Evolutionary conservation across 2,329 filamentous ascomycete species (phyloP), one percentile per base, ranked within the genome.

Genomic region (Colletotrichum phormii): DNA sequence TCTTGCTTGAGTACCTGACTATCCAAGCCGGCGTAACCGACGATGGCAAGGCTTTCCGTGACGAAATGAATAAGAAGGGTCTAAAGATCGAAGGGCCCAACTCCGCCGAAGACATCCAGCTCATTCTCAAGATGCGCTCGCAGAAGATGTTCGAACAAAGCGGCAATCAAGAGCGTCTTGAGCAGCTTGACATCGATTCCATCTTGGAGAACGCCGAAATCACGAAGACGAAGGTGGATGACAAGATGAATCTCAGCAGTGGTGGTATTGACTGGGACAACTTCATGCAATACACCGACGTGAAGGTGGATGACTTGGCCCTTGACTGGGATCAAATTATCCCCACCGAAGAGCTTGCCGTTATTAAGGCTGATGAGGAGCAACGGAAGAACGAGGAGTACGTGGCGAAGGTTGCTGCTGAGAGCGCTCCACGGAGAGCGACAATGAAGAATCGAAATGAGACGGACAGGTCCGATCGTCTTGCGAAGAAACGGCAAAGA

Each of bases 141-240:
- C 97, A 98, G 80, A 98, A 97, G 83, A 97, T 99, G 93, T 99
- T 99, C 77, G 96, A 98, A 83, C 96, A 98, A 81, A 97, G 94
- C 12, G 94, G 95, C 72, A 99, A 99, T 80, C 97, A 99, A 82
- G 93, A 96, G 84, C 97, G 97, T 80, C 88, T 99, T 5, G 97
- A 99, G 83, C 95, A 98, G 82, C 91, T 99, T 29, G 97, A 99
- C 81, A 98, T 99, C 77, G 97, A 99, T 80, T 95, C 95, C 9
- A 97, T 99, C 51, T 90, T 99, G 18, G 97, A 97, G 78, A 98
- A 98, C 81, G 97, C 97, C 33, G 97, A 99, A 84, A 92, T 98
- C 77, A 97, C 98, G 78, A 96, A 97, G 85, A 98, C 97, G 0
- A 95, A 98, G 82, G 94, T 98, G 67, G 94, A 96, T 26, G 95